Percentiles rank a stretch among this genome's conserved stretches.
phyloP scores from a whole-genome alignment of 768 basidiomycete species.

The Lactifluus pinguis region DNA sequence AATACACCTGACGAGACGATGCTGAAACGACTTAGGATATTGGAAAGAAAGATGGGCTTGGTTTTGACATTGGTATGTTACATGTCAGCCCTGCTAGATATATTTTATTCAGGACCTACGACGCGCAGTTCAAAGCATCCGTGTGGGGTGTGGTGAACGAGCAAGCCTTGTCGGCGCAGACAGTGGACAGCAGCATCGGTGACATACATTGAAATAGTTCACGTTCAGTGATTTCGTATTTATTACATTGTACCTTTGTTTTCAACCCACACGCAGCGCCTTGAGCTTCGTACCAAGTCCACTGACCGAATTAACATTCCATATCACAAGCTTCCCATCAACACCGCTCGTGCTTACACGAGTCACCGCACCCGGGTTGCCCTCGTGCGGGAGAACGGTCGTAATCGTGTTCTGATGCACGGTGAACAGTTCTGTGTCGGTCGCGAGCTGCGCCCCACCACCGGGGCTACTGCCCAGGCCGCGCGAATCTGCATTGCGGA shows the following conservation, averaged over 20 bases:
- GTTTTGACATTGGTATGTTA: conserved; percentile 78
- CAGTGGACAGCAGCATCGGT: conserved; percentile 3
- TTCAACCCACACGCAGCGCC: conserved; percentile 25
- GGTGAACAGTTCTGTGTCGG: conserved; percentile 74
- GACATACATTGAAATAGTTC: conserved; percentile 7
- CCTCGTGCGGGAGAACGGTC: conserved; percentile 71
- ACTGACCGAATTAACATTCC: conserved; percentile 63
- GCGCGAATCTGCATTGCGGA: conserved; percentile 84
- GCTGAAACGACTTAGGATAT: conserved; percentile 60
- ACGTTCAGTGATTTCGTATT: neutral
- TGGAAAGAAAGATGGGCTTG: conserved; percentile 93
- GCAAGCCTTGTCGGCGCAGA: conserved; percentile 34
- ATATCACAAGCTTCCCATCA: conserved; percentile 88
- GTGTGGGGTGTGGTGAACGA: conserved; percentile 92
- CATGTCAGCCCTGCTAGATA: neutral
- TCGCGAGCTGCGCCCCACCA: conserved; percentile 27
- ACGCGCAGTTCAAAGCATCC: conserved; percentile 80
- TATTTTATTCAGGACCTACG: neutral
- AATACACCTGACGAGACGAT: conserved; percentile 73
- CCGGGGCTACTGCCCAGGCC: conserved; percentile 35
- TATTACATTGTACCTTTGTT: conserved; percentile 10
- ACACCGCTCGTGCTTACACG: conserved; percentile 88
- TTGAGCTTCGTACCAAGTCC: conserved; percentile 43
- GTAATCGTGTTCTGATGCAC: conserved; percentile 99
- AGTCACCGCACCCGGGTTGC: conserved; percentile 44